Percentiles rank a stretch among this genome's conserved stretches.
Evolutionary conservation across 768 basidiomycete species (phyloP).

Genomic region (Pleurotus cornucopiae): DNA sequence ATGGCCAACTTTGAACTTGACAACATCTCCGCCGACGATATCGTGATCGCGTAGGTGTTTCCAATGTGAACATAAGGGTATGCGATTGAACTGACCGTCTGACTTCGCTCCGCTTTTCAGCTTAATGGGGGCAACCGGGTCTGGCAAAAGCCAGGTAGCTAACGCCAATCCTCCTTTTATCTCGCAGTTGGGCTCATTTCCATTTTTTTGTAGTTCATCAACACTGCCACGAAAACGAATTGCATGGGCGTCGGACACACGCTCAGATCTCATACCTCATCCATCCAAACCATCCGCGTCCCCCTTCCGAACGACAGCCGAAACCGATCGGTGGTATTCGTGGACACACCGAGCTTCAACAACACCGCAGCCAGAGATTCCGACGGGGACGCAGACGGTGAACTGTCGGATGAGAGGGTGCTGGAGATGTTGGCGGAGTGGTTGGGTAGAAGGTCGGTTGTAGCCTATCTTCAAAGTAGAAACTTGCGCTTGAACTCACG

Average conservation of each 20-base stretch:
- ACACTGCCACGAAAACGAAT: slow-evolving; percentile 10
- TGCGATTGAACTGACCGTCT: background rate
- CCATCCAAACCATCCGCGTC: slow-evolving; percentile 14
- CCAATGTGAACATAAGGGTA: background rate
- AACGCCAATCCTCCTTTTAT: background rate
- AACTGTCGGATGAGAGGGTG: slow-evolving; percentile 18
- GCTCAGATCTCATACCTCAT: slow-evolving; percentile 18
- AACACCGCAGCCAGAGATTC: slow-evolving; percentile 11
- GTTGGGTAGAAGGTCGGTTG: slow-evolving; percentile 20
- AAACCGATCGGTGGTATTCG: slow-evolving; percentile 17
- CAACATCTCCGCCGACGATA: slow-evolving; percentile 1
- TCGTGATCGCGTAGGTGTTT: slow-evolving; percentile 8
- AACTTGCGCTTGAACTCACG: background rate
- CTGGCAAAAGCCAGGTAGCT: slow-evolving; percentile 10
- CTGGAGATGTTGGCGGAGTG: slow-evolving; percentile 21
- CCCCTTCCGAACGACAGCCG: slow-evolving; percentile 14
- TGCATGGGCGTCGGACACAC: slow-evolving; percentile 14
- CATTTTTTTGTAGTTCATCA: slow-evolving; percentile 19
- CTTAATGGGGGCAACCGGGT: slow-evolving; percentile 10
- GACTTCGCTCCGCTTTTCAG: background rate
- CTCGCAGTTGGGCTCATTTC: background rate
- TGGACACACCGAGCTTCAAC: slow-evolving; percentile 25
- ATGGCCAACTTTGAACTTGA: background rate
- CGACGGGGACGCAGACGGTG: background rate
- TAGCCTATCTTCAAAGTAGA: no score